These are phyloP conservation scores for Colletotrichum limetticola DNA, from an alignment of 2,329 filamentous ascomycete species.

Conservation along the genomic window DNA sequence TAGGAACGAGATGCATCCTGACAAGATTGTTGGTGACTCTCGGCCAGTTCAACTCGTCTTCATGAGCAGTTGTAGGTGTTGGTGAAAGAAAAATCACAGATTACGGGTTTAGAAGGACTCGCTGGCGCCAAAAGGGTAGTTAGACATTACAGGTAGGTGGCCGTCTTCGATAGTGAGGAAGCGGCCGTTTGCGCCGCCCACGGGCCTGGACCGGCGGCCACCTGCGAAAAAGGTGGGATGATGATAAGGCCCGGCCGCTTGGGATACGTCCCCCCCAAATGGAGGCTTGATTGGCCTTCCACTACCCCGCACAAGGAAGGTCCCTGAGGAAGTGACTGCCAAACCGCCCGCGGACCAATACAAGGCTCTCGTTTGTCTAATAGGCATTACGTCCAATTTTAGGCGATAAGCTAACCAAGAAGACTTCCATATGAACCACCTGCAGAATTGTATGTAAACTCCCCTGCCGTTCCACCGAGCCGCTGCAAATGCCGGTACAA, in stretches of 20 bases:
- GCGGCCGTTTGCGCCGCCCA: conserved; percentile 18
- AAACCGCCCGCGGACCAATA: conserved; percentile 18
- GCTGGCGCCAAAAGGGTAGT: background rate
- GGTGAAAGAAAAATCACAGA: background rate
- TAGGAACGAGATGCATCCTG: conserved; percentile 60
- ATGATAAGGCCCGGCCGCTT: conserved; percentile 25
- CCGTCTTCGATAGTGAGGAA: conserved; percentile 13
- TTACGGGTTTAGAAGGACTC: background rate
- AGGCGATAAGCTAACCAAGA: conserved; percentile 28
- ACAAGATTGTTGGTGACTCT: background rate
- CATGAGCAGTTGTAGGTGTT: background rate
- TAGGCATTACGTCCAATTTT: conserved; percentile 33
- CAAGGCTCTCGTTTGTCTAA: conserved; percentile 27
- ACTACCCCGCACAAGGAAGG: conserved; percentile 32
- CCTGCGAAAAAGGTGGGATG: conserved; percentile 26
- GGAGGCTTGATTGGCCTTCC: conserved; percentile 24
- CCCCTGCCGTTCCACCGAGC: conserved; percentile 8
- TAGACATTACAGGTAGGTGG: background rate
- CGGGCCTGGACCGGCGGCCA: conserved; percentile 34
- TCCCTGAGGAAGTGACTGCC: background rate
- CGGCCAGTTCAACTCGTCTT: background rate
- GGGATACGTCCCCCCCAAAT: background rate
- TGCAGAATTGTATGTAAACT: background rate
- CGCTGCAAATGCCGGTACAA: background rate
- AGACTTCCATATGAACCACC: background rate